phyloP scores from a whole-genome alignment of 202 grass and related monocot species.

The Dendrocalamus latiflorus region DNA sequence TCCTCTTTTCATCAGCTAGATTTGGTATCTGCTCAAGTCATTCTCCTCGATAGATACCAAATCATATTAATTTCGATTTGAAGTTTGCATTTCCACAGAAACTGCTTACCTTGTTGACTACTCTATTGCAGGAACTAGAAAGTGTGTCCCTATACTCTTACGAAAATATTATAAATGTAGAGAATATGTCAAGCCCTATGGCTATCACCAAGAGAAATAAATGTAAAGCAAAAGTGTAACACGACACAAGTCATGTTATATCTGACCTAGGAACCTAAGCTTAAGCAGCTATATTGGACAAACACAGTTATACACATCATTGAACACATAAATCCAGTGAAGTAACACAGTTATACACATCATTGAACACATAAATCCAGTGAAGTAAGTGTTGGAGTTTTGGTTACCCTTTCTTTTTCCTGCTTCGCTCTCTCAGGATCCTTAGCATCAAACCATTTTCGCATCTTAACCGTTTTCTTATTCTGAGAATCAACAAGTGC shows the following conservation, averaged over 20 bases:
- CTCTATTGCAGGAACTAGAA: not conserved
- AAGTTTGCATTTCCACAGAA: not conserved
- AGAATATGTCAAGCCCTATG: conserved; percentile 8
- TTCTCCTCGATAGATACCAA: not conserved
- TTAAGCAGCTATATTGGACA: conserved; percentile 9
- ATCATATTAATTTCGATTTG: not conserved
- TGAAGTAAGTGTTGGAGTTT: conserved; percentile 9
- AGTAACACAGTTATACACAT: too few relatives aligned
- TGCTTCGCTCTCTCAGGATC: conserved; percentile 87
- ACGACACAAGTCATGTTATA: not conserved
- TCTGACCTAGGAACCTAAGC: conserved; percentile 2
- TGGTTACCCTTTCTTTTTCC: conserved; percentile 75
- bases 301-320: conserved; percentile 12
- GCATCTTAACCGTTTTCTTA: conserved; percentile 93
- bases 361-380: too few relatives aligned
- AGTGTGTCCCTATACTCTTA: not conserved
- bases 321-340: too few relatives aligned
- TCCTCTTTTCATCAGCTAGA: not conserved
- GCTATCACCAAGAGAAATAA: not conserved
- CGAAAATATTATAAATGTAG: not conserved
- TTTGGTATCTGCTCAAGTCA: not conserved
- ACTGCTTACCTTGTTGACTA: not conserved
- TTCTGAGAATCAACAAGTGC: conserved; percentile 95
- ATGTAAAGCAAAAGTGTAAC: conserved; percentile 1
- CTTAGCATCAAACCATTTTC: conserved; percentile 84